Base-by-base conservation (phyloP, 2,329 filamentous ascomycete species). In the Pseudonectria buxi region DNA sequence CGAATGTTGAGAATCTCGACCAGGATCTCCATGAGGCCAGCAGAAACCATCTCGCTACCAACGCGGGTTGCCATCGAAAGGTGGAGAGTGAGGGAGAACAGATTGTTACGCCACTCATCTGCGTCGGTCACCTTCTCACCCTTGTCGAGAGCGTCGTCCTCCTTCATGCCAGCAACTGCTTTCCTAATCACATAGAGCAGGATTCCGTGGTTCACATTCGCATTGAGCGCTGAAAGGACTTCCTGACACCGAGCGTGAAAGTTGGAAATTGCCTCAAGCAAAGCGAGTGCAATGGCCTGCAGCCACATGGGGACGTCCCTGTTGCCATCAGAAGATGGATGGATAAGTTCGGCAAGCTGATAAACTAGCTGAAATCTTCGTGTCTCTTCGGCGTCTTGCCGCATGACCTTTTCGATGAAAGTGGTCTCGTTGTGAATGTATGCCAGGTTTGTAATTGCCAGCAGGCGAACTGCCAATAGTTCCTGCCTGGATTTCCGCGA, bases 191-290 rank as follows among this genome's bases (percentile, higher is more conserved):
- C 76, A 54, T 95, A 96, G 47, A 96, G 83, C 29, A 99, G 72
- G 22, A 96, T 83, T 11, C 92, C 94, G 51, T 98, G 94, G 51
- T 94, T 96, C 26, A 96, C 90, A 49, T 90, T 95, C 35, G 94
- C 86, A 53, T 88, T 94, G 28, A 99, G 68, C n/a, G 92, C 88
- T 28, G 86, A 81, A 44, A 88, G 81, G 15, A 98, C 83, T 57
- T 98, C 92, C 24, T 78, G 68, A 22, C 82, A 76, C 54, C 87
- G 89, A 37, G 73, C 67, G 50, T 84, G 82, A 56, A 86, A 86
- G 54, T 79, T 83, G 6, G 86, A 79, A 37, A 98, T 71, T n/a
- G 86, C 85, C 56, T 95, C 88, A 33, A 99, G 69, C 1, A 90
- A 75, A 33, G 78, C 76, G 34, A 98, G 69, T 7, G 87, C 85